Evolutionary conservation across 495 filamentous ascomycete genomes (phyloP), one percentile per base, ranked within the genome.

Genomic region (Penicillium samsonianum): DNA sequence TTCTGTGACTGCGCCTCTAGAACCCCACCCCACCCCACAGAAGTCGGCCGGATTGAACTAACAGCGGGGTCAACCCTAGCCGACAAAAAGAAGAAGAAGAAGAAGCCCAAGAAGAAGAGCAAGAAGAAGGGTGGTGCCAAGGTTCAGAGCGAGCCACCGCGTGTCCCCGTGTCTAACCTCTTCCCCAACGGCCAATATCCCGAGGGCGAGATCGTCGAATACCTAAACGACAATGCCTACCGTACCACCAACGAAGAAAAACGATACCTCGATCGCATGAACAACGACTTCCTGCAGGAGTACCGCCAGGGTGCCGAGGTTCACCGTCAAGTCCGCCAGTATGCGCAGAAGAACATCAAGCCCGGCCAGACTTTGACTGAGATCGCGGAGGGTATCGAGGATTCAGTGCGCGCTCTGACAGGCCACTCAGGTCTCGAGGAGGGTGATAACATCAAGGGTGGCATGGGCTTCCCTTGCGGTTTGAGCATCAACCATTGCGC

Each of bases 381-480:
- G 61, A 90, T 96, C 64, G 90, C 91, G 48, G 82, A 93, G 58
- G 88, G 87, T 11, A 94, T 96, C 54, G 92, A 96, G 68, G 85
- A 94, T 68, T 81, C 86, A 44, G 90, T 96, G 30, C 84, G 92
- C 59, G 87, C 90, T 2, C 73, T 96, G 51, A 84, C 86, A 16
- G 90, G 86, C 50, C 90, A 96, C 65, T 77, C 82, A 48, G 92
- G 92, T 20, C 73, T 96, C 51, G 83, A 88, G 53, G 85, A 90
- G 54, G 92, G 92, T 14, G 90, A 93, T 64, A 86, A 85, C 55
- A 74, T 91, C 33, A 80, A 86, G 50, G 90, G 88, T 51, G 92
- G 92, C 50, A 86, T 96, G 82, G 92, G 89, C 20, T 96, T 96
- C 77, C 92, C 92, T 11, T 90, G 87, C 11, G 92, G 92, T 30